A percentile compares a stretch with the other conserved stretches of the same genome.
Conservation (phyloP, 768 basidiomycete species). For the Termitomyces sp. region DNA sequence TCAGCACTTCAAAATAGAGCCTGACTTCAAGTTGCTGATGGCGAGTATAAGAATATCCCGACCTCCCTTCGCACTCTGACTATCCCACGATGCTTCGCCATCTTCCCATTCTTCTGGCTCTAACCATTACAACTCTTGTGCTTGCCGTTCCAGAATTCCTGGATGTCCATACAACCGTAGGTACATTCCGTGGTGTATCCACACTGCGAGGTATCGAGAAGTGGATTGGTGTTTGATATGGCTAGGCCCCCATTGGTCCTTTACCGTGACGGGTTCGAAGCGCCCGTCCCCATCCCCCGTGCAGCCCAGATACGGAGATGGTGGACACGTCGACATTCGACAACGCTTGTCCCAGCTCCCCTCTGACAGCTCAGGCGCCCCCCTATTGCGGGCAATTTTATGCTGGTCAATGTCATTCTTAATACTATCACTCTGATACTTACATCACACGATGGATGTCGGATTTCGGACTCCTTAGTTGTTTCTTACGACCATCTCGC, state of each 20-base stretch:
- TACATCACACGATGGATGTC: too few species aligned
- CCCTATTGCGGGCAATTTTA: slow-evolving; percentile 47
- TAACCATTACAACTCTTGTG: background rate
- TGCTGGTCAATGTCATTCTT: slow-evolving; percentile 51
- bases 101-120: background rate
- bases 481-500: too few species aligned
- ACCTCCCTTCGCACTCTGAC: background rate
- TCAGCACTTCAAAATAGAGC: background rate
- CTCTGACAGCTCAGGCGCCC: slow-evolving; percentile 35
- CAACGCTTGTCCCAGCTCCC: slow-evolving; percentile 52
- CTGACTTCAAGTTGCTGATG: background rate
- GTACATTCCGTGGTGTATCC: slow-evolving; percentile 43
- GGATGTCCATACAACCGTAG: slow-evolving; percentile 39
- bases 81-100: background rate
- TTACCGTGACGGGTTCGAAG: slow-evolving; percentile 60
- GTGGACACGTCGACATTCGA: slow-evolving; percentile 47
- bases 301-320: slow-evolving; percentile 20
- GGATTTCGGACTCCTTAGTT: too few species aligned
- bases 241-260: slow-evolving; percentile 49
- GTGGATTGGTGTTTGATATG: slow-evolving; percentile 35
- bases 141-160: slow-evolving; percentile 14
- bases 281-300: slow-evolving; percentile 41
- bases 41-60: background rate
- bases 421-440: too few species aligned
- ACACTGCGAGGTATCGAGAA: slow-evolving; percentile 29